Base-by-base conservation (phyloP, 2,329 filamentous ascomycete species). In the Harringtonia lauricola region DNA sequence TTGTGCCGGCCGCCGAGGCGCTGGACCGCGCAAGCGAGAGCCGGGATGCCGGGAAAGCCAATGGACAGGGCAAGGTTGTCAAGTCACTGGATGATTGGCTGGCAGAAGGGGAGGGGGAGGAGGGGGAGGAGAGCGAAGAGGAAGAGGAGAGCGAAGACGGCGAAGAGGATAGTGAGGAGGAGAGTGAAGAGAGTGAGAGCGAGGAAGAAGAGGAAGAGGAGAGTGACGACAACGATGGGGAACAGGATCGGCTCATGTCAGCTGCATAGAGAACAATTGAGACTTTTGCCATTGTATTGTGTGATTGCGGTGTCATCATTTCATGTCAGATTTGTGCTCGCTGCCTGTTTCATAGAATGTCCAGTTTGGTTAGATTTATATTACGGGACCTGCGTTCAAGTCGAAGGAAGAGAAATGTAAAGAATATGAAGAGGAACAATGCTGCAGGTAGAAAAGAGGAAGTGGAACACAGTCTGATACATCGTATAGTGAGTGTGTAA, bases 41-140 rank as follows among this genome's bases (percentile, higher is more conserved):
- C 12, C 39, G 40, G 2, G 30, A 29, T 2, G 21, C 28, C 17
- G 47, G 55, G 9, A 62, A 9, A 62, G 58, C 53, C 61, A 80
- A 80, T 55, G 75, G 66, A 1, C 50, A 55, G 15, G 62, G 79
- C 39, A 68, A 63, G 12, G 59, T 70, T 1, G 71, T 78, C 34
- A 95, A 94, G 72, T 86, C 82, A 18, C 65, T 98, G 49, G 88
- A 96, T 65, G 87, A 95, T 59, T 96, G 92, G 89, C 68, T 96
- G 45, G 87, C 82, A 5, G 84, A 87, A 55, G 79, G 77, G 36
- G 75, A 71, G 71, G 73, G 21, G 71, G 68, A 2, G 2, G 68
- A 2, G 71, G 70, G 8, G 68, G 70, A 7, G 73, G 72, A 3
- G 10, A 14, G 66, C 68, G 7, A 69, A 2, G 70, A 72, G 0